A percentile compares a stretch with the other conserved stretches of the same genome.
Evolutionary conservation across 2,329 filamentous ascomycete species (phyloP).

Genomic region (Monosporascus sp.): DNA sequence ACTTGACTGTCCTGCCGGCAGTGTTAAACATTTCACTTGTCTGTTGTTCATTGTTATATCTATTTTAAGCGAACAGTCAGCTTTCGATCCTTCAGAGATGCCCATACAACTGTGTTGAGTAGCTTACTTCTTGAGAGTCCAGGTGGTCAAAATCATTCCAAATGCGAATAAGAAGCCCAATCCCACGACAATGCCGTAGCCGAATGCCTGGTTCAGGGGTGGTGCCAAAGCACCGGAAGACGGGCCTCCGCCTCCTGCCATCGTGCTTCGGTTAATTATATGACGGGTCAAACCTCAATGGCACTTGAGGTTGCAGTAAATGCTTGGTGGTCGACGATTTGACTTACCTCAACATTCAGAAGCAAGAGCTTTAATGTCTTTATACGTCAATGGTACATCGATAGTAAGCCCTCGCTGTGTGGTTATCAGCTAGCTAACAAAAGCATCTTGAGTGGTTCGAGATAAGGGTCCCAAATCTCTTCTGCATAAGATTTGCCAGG

Average conservation of each 20-base stretch:
- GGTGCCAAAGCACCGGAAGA: slow-evolving; percentile 7
- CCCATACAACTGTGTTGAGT: neutral
- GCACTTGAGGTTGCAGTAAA: neutral
- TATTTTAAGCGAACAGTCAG: neutral
- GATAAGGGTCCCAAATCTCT: neutral
- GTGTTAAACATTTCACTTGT: slow-evolving; percentile 90
- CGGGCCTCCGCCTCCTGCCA: slow-evolving; percentile 1
- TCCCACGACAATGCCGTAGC: slow-evolving; percentile 71
- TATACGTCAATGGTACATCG: neutral
- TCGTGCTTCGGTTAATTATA: neutral
- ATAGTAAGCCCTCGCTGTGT: neutral
- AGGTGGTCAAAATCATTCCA: slow-evolving; percentile 66
- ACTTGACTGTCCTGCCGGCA: slow-evolving; percentile 79
- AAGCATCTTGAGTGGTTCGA: neutral
- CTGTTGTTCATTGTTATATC: slow-evolving; percentile 58
- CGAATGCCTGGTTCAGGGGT: slow-evolving; percentile 52
- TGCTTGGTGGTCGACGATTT: neutral
- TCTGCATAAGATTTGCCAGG: neutral
- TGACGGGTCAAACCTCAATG: neutral
- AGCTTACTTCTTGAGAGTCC: slow-evolving; percentile 56
- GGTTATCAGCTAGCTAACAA: neutral
- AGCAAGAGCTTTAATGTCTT: neutral
- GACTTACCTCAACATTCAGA: neutral
- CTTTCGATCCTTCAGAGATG: neutral
- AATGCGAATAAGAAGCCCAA: slow-evolving; percentile 67